Percentiles rank a stretch among this genome's conserved stretches.
Conservation (phyloP, 75 land plant genomes). For the Sequoia sempervirens region DNA sequence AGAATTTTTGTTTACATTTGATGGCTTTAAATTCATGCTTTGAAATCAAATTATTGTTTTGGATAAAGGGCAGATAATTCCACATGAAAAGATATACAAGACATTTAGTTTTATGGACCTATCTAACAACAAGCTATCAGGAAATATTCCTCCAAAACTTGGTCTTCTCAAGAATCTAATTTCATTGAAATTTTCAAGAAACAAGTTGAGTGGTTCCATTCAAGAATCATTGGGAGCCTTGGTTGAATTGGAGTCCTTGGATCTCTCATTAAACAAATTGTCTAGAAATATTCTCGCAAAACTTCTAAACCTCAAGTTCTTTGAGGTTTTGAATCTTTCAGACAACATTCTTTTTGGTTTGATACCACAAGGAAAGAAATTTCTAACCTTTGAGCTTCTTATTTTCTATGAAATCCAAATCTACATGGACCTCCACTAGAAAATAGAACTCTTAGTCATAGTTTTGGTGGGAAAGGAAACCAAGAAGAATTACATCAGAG, state of each 20-base stretch:
- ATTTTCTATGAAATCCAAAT: slow-evolving; percentile 6
- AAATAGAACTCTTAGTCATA: neutral
- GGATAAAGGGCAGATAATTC: neutral
- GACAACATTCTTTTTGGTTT: slow-evolving; percentile 14
- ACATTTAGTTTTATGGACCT: neutral
- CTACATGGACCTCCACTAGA: slow-evolving; percentile 8
- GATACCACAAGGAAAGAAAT: slow-evolving; percentile 12
- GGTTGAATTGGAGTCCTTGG: neutral
- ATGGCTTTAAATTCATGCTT: neutral
- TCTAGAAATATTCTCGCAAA: slow-evolving; percentile 12
- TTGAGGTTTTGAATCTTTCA: slow-evolving; percentile 9
- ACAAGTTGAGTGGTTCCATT: slow-evolving; percentile 15
- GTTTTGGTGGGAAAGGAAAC: too few species aligned
- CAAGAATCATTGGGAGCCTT: slow-evolving; percentile 2
- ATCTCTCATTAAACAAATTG: slow-evolving; percentile 1
- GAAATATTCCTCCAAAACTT: neutral
- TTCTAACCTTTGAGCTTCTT: slow-evolving; percentile 7
- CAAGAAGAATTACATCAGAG: too few species aligned
- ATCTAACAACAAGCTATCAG: too few species aligned
- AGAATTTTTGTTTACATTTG: too few species aligned
- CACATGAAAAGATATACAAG: neutral
- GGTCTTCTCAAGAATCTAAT: neutral
- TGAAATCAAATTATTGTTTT: neutral
- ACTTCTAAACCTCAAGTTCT: neutral
- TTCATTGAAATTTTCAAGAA: neutral